phyloP scores from a whole-genome alignment of 1,139 yeast genomes.

The Arxiozyma slooffiae region DNA sequence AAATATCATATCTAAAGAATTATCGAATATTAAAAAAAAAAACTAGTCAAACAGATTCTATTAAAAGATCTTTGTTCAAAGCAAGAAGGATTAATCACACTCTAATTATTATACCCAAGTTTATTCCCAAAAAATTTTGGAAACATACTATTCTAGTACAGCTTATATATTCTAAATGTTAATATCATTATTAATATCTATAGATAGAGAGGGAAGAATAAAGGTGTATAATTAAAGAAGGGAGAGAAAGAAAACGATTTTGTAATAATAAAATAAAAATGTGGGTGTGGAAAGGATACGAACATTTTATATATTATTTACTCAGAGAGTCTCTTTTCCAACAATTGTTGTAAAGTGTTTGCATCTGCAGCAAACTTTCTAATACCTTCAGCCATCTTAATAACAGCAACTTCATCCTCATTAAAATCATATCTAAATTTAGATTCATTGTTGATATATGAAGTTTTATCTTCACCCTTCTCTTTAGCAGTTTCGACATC shows the following conservation, averaged over 20 bases:
- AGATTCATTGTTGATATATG: conserved; percentile 77
- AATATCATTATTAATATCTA: neutral
- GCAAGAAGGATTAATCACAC: neutral
- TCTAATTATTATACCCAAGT: neutral
- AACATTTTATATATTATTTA: neutral
- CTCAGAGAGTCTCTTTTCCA: conserved; percentile 57
- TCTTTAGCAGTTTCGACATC: conserved; percentile 48
- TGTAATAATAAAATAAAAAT: too few species aligned
- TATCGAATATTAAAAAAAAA: neutral
- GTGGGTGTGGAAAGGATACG: neutral
- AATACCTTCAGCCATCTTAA: conserved; percentile 94
- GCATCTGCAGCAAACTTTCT: conserved; percentile 93
- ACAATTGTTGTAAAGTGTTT: conserved; percentile 61
- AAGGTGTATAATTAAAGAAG: neutral
- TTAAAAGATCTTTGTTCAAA: neutral
- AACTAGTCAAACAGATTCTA: neutral
- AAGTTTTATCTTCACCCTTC: conserved; percentile 52
- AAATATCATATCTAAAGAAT: neutral
- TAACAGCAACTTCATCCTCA: conserved; percentile 98
- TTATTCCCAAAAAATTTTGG: neutral
- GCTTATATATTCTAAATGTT: too few species aligned
- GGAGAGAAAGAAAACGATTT: neutral
- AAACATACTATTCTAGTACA: too few species aligned
- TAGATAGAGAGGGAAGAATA: neutral
- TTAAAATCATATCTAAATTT: conserved; percentile 81